Percentiles rank a stretch among this genome's conserved stretches.
These are phyloP conservation scores for Diaporthe humulicola DNA, from an alignment of 2,329 filamentous ascomycete species.

Conservation along the genomic window DNA sequence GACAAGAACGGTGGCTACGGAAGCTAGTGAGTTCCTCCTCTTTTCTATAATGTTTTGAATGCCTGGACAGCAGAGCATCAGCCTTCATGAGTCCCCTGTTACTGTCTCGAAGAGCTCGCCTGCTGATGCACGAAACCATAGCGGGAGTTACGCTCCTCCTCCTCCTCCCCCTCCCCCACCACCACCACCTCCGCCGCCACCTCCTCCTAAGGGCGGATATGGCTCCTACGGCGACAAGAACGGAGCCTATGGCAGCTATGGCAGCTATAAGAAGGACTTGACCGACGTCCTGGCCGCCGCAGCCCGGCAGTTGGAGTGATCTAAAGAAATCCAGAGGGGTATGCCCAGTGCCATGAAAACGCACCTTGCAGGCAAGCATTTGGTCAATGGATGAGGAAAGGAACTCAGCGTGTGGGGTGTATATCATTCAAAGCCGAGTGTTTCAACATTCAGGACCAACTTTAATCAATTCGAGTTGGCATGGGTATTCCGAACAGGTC, in stretches of 20 bases:
- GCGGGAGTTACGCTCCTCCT: background rate
- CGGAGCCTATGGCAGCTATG: constrained; percentile 20
- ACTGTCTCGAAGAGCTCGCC: background rate
- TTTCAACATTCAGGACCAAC: background rate
- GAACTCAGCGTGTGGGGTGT: background rate
- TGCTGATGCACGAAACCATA: background rate
- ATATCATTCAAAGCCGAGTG: background rate
- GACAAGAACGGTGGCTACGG: constrained; percentile 23
- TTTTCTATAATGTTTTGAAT: background rate
- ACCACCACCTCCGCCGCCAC: background rate
- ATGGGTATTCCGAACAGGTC: background rate
- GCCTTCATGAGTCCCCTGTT: no score
- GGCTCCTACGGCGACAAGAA: constrained; percentile 2
- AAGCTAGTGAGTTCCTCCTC: background rate
- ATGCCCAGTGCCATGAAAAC: background rate
- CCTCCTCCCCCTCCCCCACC: background rate
- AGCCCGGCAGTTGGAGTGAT: background rate
- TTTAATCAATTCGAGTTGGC: background rate
- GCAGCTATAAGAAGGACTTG: constrained; percentile 20
- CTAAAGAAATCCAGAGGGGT: rapidly evolving
- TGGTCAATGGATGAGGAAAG: background rate
- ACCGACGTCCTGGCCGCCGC: background rate
- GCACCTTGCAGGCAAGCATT: background rate
- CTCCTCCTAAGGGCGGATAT: background rate
- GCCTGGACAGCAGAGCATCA: background rate